These are phyloP conservation scores for Jimgerdemannia flammicorona DNA, from an alignment of 192 early-diverging fungal species.

Conservation along the genomic window DNA sequence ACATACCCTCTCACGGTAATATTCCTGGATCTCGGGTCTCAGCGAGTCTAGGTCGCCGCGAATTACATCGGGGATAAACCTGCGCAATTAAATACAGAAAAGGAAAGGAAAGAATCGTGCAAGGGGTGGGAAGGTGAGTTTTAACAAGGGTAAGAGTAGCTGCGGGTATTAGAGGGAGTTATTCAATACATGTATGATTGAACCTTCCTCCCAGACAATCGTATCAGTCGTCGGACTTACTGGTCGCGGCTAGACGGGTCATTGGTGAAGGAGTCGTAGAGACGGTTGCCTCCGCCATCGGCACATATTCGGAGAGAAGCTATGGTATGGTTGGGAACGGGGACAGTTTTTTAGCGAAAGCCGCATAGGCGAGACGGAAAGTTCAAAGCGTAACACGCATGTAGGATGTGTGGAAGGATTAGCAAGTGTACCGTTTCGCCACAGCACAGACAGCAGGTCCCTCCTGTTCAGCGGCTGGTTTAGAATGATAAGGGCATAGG, in stretches of 20 bases:
- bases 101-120: background rate
- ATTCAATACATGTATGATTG: too few relatives aligned
- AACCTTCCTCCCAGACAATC: too few relatives aligned
- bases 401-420: background rate
- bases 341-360: too few relatives aligned
- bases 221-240: slow-evolving; percentile 4
- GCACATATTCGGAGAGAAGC: slow-evolving; percentile 66
- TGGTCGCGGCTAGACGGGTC: slow-evolving; percentile 16
- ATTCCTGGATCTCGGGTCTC: slow-evolving; percentile 47
- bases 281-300: slow-evolving; percentile 88
- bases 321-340: slow-evolving; percentile 10
- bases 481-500: background rate
- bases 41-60: slow-evolving; percentile 88
- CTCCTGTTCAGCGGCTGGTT: slow-evolving; percentile 3
- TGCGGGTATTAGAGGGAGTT: background rate
- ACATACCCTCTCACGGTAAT: slow-evolving; percentile 58
- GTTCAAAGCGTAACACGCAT: background rate
- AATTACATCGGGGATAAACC: slow-evolving; percentile 75
- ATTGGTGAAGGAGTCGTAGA: slow-evolving; percentile 64
- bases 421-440: background rate
- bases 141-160: background rate
- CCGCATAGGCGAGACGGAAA: too few relatives aligned
- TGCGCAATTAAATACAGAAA: slow-evolving; percentile 10
- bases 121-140: background rate
- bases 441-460: background rate